Percentiles rank a stretch among this genome's conserved stretches.
Conservation (phyloP, 164 flowering plant species). For the Nelumbo lutea region DNA sequence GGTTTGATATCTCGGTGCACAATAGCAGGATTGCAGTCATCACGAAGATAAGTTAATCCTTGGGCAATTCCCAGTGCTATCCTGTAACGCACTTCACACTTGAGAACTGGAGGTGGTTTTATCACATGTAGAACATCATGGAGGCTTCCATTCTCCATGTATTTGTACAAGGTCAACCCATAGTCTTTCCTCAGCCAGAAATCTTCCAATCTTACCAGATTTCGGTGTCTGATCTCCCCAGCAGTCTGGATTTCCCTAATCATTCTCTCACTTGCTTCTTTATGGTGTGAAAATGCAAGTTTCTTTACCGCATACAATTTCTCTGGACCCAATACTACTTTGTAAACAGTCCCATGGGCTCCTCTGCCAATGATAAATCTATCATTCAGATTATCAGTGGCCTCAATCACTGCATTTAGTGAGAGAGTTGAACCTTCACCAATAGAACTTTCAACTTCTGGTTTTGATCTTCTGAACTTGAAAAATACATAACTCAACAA, state of each 20-base stretch:
- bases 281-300: conserved; percentile 35
- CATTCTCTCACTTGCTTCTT: conserved; percentile 47
- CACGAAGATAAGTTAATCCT: conserved; percentile 72
- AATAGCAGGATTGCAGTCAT: conserved; percentile 66
- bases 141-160: conserved; percentile 82
- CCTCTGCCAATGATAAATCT: conserved; percentile 65
- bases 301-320: conserved; percentile 62
- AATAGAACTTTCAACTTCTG: conserved; percentile 19
- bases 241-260: conserved; percentile 61
- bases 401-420: conserved; percentile 50
- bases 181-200: conserved; percentile 66
- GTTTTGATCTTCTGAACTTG: conserved; percentile 16
- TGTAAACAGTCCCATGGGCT: conserved; percentile 79
- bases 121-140: conserved; percentile 53
- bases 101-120: conserved; percentile 27
- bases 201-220: conserved; percentile 54
- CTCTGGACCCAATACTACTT: conserved; percentile 36
- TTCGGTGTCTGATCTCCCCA: conserved; percentile 67
- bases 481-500: conserved; percentile 18
- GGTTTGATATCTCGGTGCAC: conserved; percentile 83
- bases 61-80: conserved; percentile 77
- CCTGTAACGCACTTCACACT: conserved; percentile 51
- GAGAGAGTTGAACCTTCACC: conserved; percentile 42
- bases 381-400: conserved; percentile 58
- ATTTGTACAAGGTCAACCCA: conserved; percentile 60